Evolutionary conservation across 2,329 filamentous ascomycete species (phyloP).

Genomic region (Fusarium praegraminearum): DNA sequence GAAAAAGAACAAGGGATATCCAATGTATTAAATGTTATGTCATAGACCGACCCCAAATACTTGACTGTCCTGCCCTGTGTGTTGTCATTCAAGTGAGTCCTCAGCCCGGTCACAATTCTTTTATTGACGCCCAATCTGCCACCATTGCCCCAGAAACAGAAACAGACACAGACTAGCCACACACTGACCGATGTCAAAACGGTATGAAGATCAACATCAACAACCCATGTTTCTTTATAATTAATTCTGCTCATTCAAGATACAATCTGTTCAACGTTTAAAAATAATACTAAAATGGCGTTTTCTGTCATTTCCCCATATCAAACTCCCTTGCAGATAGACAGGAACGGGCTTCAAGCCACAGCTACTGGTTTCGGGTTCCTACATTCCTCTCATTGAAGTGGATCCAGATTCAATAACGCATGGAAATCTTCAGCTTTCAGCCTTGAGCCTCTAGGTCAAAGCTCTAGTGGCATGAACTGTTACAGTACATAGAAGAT

Average conservation of each 20-base stretch:
- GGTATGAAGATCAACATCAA: constrained; percentile 25
- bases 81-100: constrained; percentile 39
- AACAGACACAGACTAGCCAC: constrained; percentile 43
- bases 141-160: constrained; percentile 49
- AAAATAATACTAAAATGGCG: background rate
- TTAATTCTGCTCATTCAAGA: background rate
- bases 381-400: constrained; percentile 16
- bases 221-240: background rate
- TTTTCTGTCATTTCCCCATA: background rate
- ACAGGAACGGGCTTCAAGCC: constrained; percentile 10
- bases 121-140: constrained; percentile 48
- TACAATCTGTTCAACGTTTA: background rate
- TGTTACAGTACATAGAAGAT: background rate
- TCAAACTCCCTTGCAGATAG: background rate
- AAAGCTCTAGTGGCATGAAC: constrained; percentile 14
- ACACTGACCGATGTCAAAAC: constrained; percentile 11
- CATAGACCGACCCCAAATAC: constrained; percentile 19
- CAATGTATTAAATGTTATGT: constrained; percentile 15
- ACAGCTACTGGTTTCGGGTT: constrained; percentile 13
- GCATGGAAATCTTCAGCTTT: constrained; percentile 1
- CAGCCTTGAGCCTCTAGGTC: constrained; percentile 2
- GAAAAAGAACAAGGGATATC: constrained; percentile 16
- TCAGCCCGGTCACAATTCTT: constrained; percentile 25
- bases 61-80: constrained; percentile 24
- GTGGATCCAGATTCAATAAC: constrained; percentile 1